phyloP scores from a whole-genome alignment of 345 rosid species.

The Eucalyptus guilfoylei region DNA sequence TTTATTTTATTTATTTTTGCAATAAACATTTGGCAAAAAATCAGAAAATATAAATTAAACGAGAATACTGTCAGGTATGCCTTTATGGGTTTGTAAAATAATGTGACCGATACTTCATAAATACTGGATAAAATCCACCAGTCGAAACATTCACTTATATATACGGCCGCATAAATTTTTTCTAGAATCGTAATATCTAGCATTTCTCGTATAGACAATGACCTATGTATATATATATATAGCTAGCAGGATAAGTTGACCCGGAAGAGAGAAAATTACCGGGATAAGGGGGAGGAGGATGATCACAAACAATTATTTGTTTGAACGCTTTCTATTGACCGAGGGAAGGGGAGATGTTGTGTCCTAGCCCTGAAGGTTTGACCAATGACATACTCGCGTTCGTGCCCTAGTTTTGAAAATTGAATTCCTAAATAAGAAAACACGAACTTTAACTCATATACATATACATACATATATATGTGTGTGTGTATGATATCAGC shows the following conservation, averaged over 20 bases:
- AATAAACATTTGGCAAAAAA: not conserved
- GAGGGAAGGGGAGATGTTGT: not conserved
- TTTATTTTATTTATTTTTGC: not conserved
- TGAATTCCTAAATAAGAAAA: not conserved
- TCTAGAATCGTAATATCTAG: not conserved
- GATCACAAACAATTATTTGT: not conserved
- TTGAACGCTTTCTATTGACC: not conserved
- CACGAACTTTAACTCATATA: not conserved
- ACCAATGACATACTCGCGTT: not conserved
- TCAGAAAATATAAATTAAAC: not conserved
- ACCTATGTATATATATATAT: not conserved
- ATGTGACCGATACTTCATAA: not conserved
- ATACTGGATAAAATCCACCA: not conserved
- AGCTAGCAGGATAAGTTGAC: not conserved
- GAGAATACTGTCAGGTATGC: not conserved
- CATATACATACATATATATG: not conserved
- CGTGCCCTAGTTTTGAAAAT: not conserved
- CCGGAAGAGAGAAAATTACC: not conserved
- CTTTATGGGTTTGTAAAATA: not conserved
- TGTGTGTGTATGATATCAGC: not conserved
- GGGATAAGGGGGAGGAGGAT: not conserved
- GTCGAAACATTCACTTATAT: not conserved
- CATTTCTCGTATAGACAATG: not conserved
- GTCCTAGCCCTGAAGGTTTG: not conserved
- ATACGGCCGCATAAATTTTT: not conserved